phyloP scores from a whole-genome alignment of 352 stramenopile genomes.

The Phytophthora vignae region DNA sequence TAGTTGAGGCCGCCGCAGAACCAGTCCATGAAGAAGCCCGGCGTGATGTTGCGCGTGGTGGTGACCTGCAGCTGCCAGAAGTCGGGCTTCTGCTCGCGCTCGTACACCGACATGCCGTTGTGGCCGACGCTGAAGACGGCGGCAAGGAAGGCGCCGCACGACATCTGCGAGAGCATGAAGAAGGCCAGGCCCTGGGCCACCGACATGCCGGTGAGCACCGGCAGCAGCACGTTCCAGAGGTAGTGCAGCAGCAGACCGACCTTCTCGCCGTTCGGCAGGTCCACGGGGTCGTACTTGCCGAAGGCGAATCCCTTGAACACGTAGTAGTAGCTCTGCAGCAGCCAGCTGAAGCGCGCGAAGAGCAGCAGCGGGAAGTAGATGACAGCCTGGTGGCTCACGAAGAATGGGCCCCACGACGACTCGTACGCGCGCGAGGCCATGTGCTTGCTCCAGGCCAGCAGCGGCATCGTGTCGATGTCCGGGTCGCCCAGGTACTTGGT shows the following conservation, averaged over 20 bases:
- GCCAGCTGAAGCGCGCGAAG: constrained; percentile 96
- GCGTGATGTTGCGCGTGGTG: constrained; percentile 97
- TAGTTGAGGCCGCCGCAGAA: constrained; percentile 99
- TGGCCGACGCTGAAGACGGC: constrained; percentile 98
- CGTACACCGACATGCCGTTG: constrained; percentile 99
- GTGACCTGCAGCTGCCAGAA: constrained; percentile 99
- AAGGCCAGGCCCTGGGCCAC: constrained; percentile 75
- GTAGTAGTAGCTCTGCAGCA: constrained; percentile 97
- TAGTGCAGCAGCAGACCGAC: constrained; percentile 90
- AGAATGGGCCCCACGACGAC: constrained; percentile 86
- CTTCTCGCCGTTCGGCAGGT: constrained; percentile 88
- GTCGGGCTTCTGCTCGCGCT: constrained; percentile 95
- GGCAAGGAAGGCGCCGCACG: constrained; percentile 96
- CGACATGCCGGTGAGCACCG: constrained; percentile 70
- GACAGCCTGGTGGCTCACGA: constrained; percentile 94
- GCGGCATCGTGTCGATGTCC: constrained; percentile 99
- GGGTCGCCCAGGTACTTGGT: constrained; percentile 92
- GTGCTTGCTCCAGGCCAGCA: constrained; percentile 97
- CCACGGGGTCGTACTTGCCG: constrained; percentile 83
- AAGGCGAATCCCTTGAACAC: constrained; percentile 91
- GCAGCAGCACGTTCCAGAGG: constrained; percentile 91
- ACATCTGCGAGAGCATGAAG: constrained; percentile 87
- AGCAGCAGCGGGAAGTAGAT: constrained; percentile 98
- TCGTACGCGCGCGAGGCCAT: constrained; percentile 92
- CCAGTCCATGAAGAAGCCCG: constrained; percentile 96